phyloP scores from a whole-genome alignment of 495 filamentous ascomycete species.

The Massariosphaeria phaeospora region DNA sequence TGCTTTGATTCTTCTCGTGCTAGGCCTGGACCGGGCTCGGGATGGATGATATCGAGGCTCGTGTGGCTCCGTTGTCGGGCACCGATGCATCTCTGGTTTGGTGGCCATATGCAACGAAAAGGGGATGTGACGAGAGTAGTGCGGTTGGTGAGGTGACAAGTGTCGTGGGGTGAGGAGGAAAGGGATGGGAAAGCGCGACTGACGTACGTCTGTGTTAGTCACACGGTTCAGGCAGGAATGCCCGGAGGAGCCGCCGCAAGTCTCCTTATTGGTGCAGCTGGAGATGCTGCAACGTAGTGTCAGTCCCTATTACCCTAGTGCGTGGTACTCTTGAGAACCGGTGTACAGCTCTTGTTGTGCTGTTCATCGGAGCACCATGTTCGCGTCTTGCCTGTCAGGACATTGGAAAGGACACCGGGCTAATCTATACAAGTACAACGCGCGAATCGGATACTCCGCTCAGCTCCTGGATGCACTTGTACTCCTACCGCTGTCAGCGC shows the following conservation, averaged over 20 bases:
- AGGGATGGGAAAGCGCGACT: background rate
- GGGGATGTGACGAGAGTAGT: background rate
- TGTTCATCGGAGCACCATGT: background rate
- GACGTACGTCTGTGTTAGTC: background rate
- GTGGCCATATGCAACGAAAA: background rate
- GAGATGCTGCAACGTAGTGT: constrained; percentile 11
- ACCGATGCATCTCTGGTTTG: background rate
- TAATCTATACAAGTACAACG: background rate
- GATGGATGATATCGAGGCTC: background rate
- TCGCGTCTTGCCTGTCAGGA: constrained; percentile 2
- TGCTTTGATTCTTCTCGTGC: too few relatives aligned
- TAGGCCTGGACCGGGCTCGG: background rate
- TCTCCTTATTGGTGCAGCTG: background rate
- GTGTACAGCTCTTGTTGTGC: background rate
- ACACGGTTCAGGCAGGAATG: background rate
- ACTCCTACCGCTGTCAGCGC: background rate
- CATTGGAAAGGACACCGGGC: background rate
- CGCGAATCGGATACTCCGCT: background rate
- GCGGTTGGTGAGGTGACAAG: background rate
- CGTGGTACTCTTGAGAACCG: background rate
- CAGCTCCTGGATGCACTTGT: background rate
- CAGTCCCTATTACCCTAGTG: background rate
- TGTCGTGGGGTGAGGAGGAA: background rate
- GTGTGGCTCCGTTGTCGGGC: background rate
- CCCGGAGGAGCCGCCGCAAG: background rate